phyloP scores from a whole-genome alignment of 768 basidiomycete genomes.

The Calocybe cyanea region DNA sequence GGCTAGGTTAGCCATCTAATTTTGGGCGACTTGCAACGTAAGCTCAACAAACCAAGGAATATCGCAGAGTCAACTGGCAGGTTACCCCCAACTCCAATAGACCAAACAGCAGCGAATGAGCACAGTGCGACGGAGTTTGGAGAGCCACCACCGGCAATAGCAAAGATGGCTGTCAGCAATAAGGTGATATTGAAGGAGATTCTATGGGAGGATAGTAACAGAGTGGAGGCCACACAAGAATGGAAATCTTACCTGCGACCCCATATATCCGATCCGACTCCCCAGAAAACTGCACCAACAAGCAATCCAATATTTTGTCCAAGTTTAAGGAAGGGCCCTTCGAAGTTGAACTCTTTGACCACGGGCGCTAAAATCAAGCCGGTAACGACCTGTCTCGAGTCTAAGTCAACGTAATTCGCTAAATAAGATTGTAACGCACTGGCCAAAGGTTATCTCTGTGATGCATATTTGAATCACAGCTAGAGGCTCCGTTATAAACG shows the following conservation, averaged over 20 bases:
- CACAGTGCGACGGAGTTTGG: slow-evolving; percentile 49
- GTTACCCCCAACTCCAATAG: slow-evolving; percentile 64
- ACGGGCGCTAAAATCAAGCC: slow-evolving; percentile 63
- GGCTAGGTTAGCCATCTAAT: not conserved
- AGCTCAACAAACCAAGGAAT: slow-evolving; percentile 52
- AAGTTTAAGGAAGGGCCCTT: slow-evolving; percentile 61
- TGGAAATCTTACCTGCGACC: slow-evolving; percentile 47
- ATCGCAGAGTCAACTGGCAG: slow-evolving; percentile 74
- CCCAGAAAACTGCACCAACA: slow-evolving; percentile 68
- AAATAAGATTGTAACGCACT: slow-evolving; percentile 33
- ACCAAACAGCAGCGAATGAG: slow-evolving; percentile 52
- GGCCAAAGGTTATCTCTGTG: slow-evolving; percentile 73
- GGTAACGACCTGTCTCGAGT: slow-evolving; percentile 47
- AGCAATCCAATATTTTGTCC: slow-evolving; percentile 71
- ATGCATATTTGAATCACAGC: not conserved
- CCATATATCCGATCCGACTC: slow-evolving; percentile 62
- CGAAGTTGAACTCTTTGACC: slow-evolving; percentile 59
- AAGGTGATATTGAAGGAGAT: slow-evolving; percentile 71
- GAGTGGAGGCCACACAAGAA: not conserved
- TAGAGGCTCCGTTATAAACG: not conserved
- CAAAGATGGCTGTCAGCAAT: slow-evolving; percentile 64
- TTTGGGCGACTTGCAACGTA: not conserved
- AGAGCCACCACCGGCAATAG: slow-evolving; percentile 57
- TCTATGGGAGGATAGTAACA: slow-evolving; percentile 23
- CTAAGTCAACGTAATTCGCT: not conserved